Percentiles rank a stretch among this genome's conserved stretches.
Conservation (phyloP, 2,329 filamentous ascomycete genomes). For the Knufia fluminis region DNA sequence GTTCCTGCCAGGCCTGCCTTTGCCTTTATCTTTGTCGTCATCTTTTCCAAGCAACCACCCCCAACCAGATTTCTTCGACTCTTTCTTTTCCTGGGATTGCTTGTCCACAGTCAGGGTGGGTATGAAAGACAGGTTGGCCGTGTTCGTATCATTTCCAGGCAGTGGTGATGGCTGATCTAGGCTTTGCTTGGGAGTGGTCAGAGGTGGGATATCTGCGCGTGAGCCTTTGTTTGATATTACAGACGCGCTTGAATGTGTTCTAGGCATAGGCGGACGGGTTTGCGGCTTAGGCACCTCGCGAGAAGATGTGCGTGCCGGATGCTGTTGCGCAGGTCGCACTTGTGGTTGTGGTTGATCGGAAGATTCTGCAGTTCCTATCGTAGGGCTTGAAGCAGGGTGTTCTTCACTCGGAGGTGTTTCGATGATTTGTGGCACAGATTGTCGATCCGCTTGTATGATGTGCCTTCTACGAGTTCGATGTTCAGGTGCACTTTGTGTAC, state of each 20-base stretch:
- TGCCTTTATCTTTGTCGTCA: slow-evolving; percentile 57
- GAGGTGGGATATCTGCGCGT: slow-evolving; percentile 24
- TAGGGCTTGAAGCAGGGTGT: slow-evolving; percentile 9
- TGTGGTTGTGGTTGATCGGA: slow-evolving; percentile 14
- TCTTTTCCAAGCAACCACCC: slow-evolving; percentile 56
- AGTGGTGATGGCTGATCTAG: slow-evolving; percentile 62
- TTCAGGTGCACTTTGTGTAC: slow-evolving; percentile 29
- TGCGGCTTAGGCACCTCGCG: slow-evolving; percentile 33
- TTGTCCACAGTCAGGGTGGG: slow-evolving; percentile 67
- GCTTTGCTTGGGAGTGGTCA: slow-evolving; percentile 39
- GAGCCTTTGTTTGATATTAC: slow-evolving; percentile 23
- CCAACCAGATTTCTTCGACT: slow-evolving; percentile 67
- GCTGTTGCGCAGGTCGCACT: slow-evolving; percentile 28
- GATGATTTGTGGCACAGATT: slow-evolving; percentile 47
- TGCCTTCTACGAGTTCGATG: slow-evolving; percentile 23
- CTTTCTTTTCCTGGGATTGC: slow-evolving; percentile 66
- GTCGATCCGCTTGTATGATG: slow-evolving; percentile 30
- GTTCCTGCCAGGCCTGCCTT: slow-evolving; percentile 47
- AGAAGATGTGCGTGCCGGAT: slow-evolving; percentile 46
- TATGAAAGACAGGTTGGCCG: slow-evolving; percentile 70
- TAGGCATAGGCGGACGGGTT: slow-evolving; percentile 35
- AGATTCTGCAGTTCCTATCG: slow-evolving; percentile 10
- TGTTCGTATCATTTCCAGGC: slow-evolving; percentile 60
- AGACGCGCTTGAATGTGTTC: slow-evolving; percentile 17
- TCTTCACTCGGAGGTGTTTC: slow-evolving; percentile 20